phyloP scores from a whole-genome alignment of 192 early-diverging fungal species.

The Rhizophagus clarus region DNA sequence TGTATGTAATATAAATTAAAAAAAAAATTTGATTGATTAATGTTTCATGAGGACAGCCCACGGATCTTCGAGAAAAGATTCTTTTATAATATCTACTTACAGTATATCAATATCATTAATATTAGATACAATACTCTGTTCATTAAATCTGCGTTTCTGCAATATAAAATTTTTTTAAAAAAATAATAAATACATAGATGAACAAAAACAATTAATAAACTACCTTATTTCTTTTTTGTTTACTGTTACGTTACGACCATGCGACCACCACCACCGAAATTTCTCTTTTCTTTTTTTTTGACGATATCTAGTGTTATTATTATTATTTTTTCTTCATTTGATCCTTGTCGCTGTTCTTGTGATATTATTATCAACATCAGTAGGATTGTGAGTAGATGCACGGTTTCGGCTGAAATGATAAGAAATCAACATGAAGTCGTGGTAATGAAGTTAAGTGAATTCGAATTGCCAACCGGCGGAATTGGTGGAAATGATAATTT shows the following conservation, averaged over 20 bases:
- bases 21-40: neutral
- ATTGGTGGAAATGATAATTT: too few relatives aligned
- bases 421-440: neutral
- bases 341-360: neutral
- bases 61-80: neutral
- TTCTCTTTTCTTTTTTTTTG: neutral
- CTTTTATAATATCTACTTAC: neutral
- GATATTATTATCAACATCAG: neutral
- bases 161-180: neutral
- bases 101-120: neutral
- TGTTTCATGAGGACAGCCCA: neutral
- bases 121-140: too few relatives aligned
- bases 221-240: too few relatives aligned
- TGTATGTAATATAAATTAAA: neutral
- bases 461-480: too few relatives aligned
- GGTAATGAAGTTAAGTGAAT: neutral
- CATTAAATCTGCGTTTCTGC: neutral
- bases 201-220: too few relatives aligned
- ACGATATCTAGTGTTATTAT: too few relatives aligned
- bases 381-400: neutral
- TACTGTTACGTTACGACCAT: too few relatives aligned
- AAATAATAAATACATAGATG: neutral
- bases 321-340: neutral
- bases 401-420: neutral
- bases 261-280: neutral